Percentiles rank a stretch among this genome's conserved stretches.
Evolutionary conservation across 306 rosid species (phyloP).

Genomic region (Cicer bijugum): DNA sequence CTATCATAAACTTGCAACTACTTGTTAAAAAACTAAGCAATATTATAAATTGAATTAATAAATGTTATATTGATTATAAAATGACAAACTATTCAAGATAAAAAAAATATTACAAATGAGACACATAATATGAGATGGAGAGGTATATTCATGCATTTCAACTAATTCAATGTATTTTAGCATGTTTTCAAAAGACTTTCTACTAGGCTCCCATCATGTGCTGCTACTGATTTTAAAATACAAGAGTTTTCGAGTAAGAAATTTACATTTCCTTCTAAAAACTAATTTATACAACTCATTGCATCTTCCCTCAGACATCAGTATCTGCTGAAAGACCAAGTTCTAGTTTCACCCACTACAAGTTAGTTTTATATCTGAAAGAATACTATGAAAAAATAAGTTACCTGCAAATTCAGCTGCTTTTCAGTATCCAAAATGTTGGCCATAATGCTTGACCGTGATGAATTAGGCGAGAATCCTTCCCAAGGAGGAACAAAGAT

Average conservation of each 20-base stretch:
- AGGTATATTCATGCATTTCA: slow-evolving; percentile 23
- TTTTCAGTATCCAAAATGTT: slow-evolving; percentile 64
- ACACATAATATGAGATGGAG: too few species aligned
- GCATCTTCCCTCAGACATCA: slow-evolving; percentile 24
- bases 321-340: slow-evolving; percentile 15
- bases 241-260: slow-evolving; percentile 31
- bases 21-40: too few species aligned
- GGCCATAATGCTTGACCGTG: slow-evolving; percentile 92
- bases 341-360: slow-evolving; percentile 31
- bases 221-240: slow-evolving; percentile 18
- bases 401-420: slow-evolving; percentile 63
- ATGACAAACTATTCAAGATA: too few species aligned
- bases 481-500: slow-evolving; percentile 99
- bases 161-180: slow-evolving; percentile 29
- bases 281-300: slow-evolving; percentile 25
- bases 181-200: slow-evolving; percentile 33
- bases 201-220: slow-evolving; percentile 22
- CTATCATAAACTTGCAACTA: too few species aligned
- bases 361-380: background rate
- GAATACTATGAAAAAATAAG: background rate
- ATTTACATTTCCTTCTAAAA: slow-evolving; percentile 35
- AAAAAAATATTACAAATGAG: too few species aligned
- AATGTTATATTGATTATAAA: too few species aligned
- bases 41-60: too few species aligned
- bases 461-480: slow-evolving; percentile 96